Conservation (phyloP, 1,284 basidiomycete species). For the Stygiomarasmius scandens region DNA sequence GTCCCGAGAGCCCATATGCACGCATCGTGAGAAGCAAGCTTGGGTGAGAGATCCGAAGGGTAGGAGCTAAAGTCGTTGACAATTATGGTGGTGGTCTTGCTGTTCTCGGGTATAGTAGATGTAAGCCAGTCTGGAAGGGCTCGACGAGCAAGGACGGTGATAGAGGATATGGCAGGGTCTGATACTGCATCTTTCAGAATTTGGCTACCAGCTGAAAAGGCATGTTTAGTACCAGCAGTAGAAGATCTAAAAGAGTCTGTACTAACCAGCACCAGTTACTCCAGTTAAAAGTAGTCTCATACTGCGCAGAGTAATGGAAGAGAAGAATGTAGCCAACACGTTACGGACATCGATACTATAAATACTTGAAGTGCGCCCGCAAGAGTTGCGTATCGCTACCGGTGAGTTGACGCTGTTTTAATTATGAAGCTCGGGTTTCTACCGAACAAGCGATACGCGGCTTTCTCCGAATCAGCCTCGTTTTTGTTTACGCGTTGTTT, state of each 20-base stretch:
- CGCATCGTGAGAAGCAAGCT: neutral
- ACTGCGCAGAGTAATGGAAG: neutral
- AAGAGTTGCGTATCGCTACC: conserved; percentile 27
- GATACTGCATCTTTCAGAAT: neutral
- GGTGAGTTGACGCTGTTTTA: no score
- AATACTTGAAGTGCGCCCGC: neutral
- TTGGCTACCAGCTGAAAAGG: neutral
- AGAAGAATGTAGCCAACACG: neutral
- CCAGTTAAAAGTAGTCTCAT: neutral
- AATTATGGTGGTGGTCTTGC: neutral
- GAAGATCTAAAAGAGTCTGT: neutral
- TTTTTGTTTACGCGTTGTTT: conserved; percentile 46
- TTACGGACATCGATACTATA: neutral
- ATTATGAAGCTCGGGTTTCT: conserved; percentile 11
- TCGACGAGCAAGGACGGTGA: neutral
- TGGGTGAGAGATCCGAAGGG: neutral
- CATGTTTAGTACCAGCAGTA: neutral
- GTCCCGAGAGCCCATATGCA: neutral
- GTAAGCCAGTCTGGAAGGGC: neutral
- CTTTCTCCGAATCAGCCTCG: no score
- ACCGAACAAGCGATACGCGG: no score
- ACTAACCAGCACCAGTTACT: neutral
- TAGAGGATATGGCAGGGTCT: neutral
- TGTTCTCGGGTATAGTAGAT: neutral
- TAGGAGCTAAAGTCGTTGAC: neutral